Evolutionary conservation across 768 basidiomycete species (phyloP).

Genomic region (Chalciporus sphaerocephalus): DNA sequence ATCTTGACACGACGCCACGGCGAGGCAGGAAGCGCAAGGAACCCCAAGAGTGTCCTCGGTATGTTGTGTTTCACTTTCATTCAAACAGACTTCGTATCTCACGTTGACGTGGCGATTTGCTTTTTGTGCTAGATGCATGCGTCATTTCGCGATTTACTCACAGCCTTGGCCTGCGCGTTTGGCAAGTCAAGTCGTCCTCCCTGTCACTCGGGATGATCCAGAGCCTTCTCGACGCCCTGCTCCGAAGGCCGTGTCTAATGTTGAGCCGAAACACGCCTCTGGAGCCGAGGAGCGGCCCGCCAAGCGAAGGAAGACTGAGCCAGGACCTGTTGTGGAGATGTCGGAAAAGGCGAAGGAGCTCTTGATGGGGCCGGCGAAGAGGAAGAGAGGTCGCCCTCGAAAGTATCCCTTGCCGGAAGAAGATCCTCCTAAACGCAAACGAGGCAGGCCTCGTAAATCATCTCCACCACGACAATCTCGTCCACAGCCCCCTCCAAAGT

Average conservation of each 20-base stretch:
- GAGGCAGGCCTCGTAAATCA: conserved; percentile 33
- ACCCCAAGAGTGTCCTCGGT: conserved; percentile 75
- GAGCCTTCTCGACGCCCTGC: conserved; percentile 41
- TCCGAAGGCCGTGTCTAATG: conserved; percentile 44
- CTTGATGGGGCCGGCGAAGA: conserved; percentile 27
- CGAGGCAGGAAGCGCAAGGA: conserved; percentile 54
- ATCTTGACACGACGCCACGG: conserved; percentile 42
- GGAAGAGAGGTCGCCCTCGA: conserved; percentile 34
- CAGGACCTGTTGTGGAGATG: conserved; percentile 26
- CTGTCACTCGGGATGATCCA: conserved; percentile 45
- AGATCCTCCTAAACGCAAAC: conserved; percentile 31
- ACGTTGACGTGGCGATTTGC: conserved; percentile 11
- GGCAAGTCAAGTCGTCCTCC: conserved; percentile 41
- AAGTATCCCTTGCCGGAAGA: conserved; percentile 31
- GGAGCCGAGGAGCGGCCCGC: conserved; percentile 38
- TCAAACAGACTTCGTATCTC: conserved; percentile 9
- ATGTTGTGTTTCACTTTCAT: conserved; percentile 26
- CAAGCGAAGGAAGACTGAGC: conserved; percentile 51
- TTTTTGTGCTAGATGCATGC: conserved; percentile 55
- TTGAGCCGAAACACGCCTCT: conserved; percentile 54
- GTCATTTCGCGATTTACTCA: conserved; percentile 75
- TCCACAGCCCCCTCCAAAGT: conserved; percentile 10
- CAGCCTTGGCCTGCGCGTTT: conserved; percentile 67
- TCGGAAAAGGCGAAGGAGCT: conserved; percentile 34
- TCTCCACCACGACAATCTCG: conserved; percentile 15